Conservation (phyloP, 768 basidiomycete species). For the Antrodiella citrinella region DNA sequence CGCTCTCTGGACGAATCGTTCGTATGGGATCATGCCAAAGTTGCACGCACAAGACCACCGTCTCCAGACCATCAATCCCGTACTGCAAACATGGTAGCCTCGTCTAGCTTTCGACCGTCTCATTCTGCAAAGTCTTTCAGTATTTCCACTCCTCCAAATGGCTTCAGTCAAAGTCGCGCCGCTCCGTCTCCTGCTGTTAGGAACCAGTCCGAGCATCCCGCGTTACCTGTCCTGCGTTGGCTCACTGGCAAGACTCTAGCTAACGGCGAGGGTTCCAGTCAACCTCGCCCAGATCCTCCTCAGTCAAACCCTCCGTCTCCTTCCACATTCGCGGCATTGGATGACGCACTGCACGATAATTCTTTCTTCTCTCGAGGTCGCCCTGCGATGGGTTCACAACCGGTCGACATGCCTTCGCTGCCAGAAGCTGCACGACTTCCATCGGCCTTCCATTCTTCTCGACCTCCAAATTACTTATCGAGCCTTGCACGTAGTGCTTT, state of each 20-base stretch:
- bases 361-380: slow-evolving; percentile 15
- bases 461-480: slow-evolving; percentile 27
- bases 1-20: slow-evolving; percentile 1
- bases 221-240: slow-evolving; percentile 38
- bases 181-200: neutral
- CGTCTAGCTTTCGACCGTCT: neutral
- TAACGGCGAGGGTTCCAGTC: slow-evolving; percentile 10
- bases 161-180: neutral
- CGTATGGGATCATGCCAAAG: slow-evolving; percentile 4
- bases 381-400: neutral
- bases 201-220: slow-evolving; percentile 5
- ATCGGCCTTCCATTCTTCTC: slow-evolving; percentile 13
- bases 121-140: slow-evolving; percentile 6
- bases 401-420: slow-evolving; percentile 16
- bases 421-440: slow-evolving; percentile 20
- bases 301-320: slow-evolving; percentile 18
- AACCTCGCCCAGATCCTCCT: slow-evolving; percentile 12
- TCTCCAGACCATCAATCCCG: slow-evolving; percentile 1
- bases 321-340: slow-evolving; percentile 28
- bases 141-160: neutral
- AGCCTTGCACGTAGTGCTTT: slow-evolving; percentile 49
- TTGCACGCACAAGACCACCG: slow-evolving; percentile 9
- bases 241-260: slow-evolving; percentile 25
- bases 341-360: slow-evolving; percentile 23
- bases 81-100: neutral